Percentiles rank a stretch among this genome's conserved stretches.
These are phyloP conservation scores for Cardamine occulta DNA, from an alignment of 345 rosid species.

Conservation along the genomic window DNA sequence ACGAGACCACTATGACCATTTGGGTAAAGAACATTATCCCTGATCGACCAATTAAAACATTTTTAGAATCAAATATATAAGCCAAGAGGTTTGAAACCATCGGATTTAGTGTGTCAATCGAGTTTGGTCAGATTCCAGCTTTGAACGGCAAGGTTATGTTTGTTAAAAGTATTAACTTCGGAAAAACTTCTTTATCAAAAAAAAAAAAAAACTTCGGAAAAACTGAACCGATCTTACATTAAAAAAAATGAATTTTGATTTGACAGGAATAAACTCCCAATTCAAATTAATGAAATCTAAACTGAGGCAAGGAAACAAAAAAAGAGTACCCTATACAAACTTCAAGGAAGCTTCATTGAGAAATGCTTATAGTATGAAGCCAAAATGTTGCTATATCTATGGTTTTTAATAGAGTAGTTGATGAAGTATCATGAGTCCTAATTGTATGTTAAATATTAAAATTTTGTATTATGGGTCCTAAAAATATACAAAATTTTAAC, in stretches of 20 bases:
- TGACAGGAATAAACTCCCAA: neutral
- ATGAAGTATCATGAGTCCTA: neutral
- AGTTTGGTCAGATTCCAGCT: neutral
- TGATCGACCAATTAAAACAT: neutral
- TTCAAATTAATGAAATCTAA: neutral
- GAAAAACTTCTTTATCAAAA: neutral
- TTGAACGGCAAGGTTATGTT: neutral
- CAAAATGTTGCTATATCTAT: neutral
- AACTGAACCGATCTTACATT: neutral
- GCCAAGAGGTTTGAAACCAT: constrained; percentile 2
- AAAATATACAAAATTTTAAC: neutral
- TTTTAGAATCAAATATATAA: neutral
- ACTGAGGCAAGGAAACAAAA: neutral
- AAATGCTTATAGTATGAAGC: neutral
- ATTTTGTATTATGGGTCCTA: neutral
- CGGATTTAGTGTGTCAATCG: constrained; percentile 1
- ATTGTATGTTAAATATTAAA: neutral
- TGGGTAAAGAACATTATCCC: constrained; percentile 25
- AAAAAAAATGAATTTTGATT: neutral
- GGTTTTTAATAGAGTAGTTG: neutral
- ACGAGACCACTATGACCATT: constrained; percentile 26
- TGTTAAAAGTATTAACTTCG: neutral
- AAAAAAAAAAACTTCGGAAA: neutral
- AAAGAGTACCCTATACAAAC: neutral
- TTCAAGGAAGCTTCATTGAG: constrained; percentile 6